These are phyloP conservation scores for Lotmaria passim DNA, from an alignment of 208 protist genomes.

Conservation along the genomic window DNA sequence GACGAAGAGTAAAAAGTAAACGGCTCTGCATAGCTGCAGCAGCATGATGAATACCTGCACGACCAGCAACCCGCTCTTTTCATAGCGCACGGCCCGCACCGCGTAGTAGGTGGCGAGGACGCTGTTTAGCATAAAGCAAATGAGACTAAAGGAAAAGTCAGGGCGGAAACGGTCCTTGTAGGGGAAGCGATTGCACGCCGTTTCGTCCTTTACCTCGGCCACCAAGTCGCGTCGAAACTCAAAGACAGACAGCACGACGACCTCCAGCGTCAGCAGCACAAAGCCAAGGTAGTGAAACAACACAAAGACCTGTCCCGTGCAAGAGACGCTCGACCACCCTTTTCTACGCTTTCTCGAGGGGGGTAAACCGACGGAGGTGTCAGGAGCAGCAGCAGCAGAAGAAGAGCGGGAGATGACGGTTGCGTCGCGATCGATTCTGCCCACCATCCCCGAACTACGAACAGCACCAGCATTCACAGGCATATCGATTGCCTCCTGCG, in stretches of 20 bases:
- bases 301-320: constrained; percentile 34
- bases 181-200: constrained; percentile 44
- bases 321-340: constrained; percentile 21
- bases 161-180: constrained; percentile 38
- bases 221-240: neutral
- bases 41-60: constrained; percentile 47
- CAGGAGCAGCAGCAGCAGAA: neutral
- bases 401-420: neutral
- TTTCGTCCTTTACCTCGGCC: constrained; percentile 33
- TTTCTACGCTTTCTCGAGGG: neutral
- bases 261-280: constrained; percentile 8
- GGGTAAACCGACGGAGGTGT: neutral
- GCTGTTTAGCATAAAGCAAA: constrained; percentile 53
- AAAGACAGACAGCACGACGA: constrained; percentile 24
- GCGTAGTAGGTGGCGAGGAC: constrained; percentile 46
- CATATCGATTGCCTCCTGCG: too few species aligned
- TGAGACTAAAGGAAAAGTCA: constrained; percentile 52
- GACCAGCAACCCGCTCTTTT: constrained; percentile 56
- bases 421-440: too few species aligned
- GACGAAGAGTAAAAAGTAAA: constrained; percentile 48
- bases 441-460: too few species aligned
- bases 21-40: constrained; percentile 45
- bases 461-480: too few species aligned
- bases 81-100: constrained; percentile 58
- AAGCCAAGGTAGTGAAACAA: constrained; percentile 43